Evolutionary conservation across 2,329 filamentous ascomycete species (phyloP), one percentile per base, ranked within the genome.

Genomic region (Colletotrichum costaricense): DNA sequence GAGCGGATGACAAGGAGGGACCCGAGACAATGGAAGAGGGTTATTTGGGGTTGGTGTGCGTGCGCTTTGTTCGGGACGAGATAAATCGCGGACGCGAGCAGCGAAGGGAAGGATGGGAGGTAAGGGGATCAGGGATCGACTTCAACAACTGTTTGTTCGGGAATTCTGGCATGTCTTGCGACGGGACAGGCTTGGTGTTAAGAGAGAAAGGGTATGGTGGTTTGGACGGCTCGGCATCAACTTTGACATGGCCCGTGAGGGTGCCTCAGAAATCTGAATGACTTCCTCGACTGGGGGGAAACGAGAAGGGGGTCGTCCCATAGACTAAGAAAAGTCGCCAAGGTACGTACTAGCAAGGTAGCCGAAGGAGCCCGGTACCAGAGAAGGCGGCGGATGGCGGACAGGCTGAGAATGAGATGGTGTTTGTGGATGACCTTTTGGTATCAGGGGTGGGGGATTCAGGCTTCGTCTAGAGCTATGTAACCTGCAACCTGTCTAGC

Each of bases 21-120:
- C 69, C 69, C 58, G 69, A 69, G 69, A 72, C 58, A 72, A 69
- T 35, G 69, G 66, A 22, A 42, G 35, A 71, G 69, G 64, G 69
- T 63, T 72, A 69, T 63, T 72, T 63, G 69, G 69, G 63, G 52
- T 54, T 58, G 52, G 54, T 52, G 46, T 57, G 56, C 22, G 60
- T 26, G n/a, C 28, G 35, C 35, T 69, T 57, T 66, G 54, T 49
- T 66, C 38, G 35, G 38, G 54, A 52, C 22, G 16, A 24, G 54
- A 16, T 19, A 35, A 24, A 26, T 57, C 24, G 66, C 52, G 69
- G 28, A 60, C 52, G 66, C 65, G 66, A 72, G 69, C 69, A 59
- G 69, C 38, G 19, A 63, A 26, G 54, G 63, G 58, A 54, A 59
- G 24, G 11, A 19, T 67, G 49, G 64, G 33, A 35, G 33, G 33